phyloP scores from a whole-genome alignment of 2,329 filamentous ascomycete genomes.

The Botryotinia calthae region DNA sequence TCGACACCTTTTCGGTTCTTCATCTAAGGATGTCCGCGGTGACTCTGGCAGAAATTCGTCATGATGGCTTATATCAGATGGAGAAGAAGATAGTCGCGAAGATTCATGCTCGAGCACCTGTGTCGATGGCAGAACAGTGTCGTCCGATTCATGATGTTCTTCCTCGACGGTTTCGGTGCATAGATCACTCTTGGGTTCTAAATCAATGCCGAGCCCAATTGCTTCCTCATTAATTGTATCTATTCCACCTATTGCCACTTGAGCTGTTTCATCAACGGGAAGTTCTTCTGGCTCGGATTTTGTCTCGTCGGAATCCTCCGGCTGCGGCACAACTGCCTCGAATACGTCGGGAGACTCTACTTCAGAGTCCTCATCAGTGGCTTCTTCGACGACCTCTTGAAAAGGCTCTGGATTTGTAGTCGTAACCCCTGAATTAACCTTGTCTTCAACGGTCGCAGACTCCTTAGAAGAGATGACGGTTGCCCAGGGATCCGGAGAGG shows the following conservation, averaged over 20 bases:
- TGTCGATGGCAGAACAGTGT: constrained; percentile 16
- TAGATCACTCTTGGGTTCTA: not conserved
- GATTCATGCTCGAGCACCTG: constrained; percentile 26
- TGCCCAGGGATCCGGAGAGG: constrained; percentile 37
- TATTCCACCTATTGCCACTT: too few species aligned
- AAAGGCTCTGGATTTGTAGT: not conserved
- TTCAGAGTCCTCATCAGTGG: not conserved
- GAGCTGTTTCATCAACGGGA: not conserved
- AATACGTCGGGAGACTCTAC: not conserved
- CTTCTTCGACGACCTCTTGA: not conserved
- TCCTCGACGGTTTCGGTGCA: not conserved
- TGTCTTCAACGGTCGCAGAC: not conserved
- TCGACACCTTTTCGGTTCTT: constrained; percentile 30
- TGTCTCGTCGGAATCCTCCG: not conserved
- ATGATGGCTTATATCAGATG: constrained; percentile 35
- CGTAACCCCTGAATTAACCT: not conserved
- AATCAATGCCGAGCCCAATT: not conserved
- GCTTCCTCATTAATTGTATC: not conserved
- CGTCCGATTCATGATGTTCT: constrained; percentile 5
- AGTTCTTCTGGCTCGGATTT: not conserved
- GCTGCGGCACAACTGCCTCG: not conserved
- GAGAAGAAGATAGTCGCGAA: constrained; percentile 35
- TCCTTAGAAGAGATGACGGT: not conserved
- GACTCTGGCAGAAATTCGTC: constrained; percentile 34
- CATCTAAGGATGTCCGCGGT: constrained; percentile 38